Conservation (phyloP, 108 stramenopile species). For the Epithemia pelagica region DNA sequence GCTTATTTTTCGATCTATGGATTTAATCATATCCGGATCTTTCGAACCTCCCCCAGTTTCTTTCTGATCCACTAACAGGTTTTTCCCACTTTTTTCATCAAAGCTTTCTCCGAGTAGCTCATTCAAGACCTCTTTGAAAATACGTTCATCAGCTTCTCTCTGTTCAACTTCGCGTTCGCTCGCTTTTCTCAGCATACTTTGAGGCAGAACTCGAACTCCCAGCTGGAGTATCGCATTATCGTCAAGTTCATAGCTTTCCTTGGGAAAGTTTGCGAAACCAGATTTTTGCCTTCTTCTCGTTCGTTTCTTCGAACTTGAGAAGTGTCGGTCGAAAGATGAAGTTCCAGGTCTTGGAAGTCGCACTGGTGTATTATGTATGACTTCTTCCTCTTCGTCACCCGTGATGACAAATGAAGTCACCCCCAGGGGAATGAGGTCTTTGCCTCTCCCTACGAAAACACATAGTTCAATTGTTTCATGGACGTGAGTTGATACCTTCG, state of each 20-base stretch:
- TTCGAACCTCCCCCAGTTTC: background rate
- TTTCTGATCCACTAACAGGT: too few species aligned
- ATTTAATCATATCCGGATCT: background rate
- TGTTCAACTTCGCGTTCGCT: background rate
- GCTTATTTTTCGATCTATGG: background rate
- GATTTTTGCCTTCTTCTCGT: background rate
- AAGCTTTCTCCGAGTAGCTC: background rate
- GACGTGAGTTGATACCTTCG: constrained; percentile 20
- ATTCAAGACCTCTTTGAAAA: background rate
- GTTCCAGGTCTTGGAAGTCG: background rate
- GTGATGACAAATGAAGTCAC: constrained; percentile 32
- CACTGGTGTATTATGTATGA: constrained; percentile 1
- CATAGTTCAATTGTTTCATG: constrained; percentile 30
- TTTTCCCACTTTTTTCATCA: background rate
- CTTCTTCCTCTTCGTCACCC: constrained; percentile 39
- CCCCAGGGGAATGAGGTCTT: constrained; percentile 45
- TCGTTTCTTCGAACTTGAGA: background rate
- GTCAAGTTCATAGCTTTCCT: constrained; percentile 19
- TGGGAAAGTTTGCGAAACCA: background rate
- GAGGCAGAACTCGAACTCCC: constrained; percentile 28
- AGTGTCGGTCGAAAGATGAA: background rate
- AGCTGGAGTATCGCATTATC: constrained; percentile 31
- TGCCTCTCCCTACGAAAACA: constrained; percentile 30
- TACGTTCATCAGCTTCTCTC: background rate
- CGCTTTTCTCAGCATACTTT: constrained; percentile 10